These are phyloP conservation scores for Nemania diffusa DNA, from an alignment of 2,329 filamentous ascomycete species.

Conservation along the genomic window DNA sequence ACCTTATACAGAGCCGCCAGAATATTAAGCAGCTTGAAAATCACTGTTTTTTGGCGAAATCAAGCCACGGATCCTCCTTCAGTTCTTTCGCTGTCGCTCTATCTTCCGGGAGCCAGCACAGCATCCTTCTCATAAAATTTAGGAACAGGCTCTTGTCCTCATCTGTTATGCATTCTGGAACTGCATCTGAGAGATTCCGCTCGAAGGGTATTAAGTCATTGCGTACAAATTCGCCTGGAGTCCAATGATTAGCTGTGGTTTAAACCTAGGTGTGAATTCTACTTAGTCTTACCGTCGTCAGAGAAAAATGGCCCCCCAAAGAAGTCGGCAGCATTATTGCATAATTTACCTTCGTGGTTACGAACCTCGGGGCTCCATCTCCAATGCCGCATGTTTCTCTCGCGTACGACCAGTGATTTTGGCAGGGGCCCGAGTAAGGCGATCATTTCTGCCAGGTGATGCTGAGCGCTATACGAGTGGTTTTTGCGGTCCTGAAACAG, in stretches of 20 bases:
- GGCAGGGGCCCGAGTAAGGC: not conserved
- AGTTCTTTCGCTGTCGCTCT: conserved; percentile 4
- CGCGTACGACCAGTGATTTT: not conserved
- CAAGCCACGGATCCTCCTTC: conserved; percentile 7
- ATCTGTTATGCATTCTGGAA: conserved; percentile 4
- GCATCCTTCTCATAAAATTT: conserved; percentile 16
- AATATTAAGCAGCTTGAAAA: no score
- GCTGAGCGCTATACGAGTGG: not conserved
- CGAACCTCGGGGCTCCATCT: not conserved
- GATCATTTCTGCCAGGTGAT: not conserved
- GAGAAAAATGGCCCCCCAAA: not conserved
- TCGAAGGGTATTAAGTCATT: not conserved
- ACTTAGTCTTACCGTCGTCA: not conserved
- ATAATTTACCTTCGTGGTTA: not conserved
- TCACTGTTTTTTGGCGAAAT: no score
- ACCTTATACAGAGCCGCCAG: no score
- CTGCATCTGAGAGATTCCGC: not conserved
- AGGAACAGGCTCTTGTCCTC: conserved; percentile 1
- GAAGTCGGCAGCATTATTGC: not conserved
- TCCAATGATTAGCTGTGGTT: not conserved
- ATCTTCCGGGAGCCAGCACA: conserved; percentile 11
- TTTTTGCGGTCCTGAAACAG: not conserved
- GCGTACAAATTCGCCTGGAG: conserved; percentile 7
- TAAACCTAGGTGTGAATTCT: not conserved
- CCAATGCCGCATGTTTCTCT: not conserved